Conservation (phyloP, 768 basidiomycete genomes). For the Galerina sulciceps region DNA sequence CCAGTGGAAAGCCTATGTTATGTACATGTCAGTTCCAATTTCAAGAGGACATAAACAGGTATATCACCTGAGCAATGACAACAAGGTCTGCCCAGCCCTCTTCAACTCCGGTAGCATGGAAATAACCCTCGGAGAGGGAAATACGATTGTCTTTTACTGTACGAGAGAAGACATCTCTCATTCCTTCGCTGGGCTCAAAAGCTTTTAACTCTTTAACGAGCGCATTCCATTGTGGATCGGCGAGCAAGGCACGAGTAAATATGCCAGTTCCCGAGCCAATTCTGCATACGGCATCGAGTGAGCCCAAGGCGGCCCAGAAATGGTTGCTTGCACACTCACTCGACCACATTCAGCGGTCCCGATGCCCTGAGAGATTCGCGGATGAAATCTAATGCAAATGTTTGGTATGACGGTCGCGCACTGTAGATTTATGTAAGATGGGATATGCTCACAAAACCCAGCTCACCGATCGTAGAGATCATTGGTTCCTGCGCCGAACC, state of each 20-base stretch:
- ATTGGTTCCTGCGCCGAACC: constrained; percentile 83
- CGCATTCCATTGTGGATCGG: constrained; percentile 57
- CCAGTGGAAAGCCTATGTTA: constrained; percentile 88
- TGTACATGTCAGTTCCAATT: constrained; percentile 6
- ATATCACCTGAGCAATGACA: constrained; percentile 69
- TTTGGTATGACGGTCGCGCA: constrained; percentile 83
- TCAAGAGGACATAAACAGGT: neutral
- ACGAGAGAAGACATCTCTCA: constrained; percentile 74
- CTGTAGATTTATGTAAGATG: constrained; percentile 37
- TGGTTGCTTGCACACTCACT: constrained; percentile 47
- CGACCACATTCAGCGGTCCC: constrained; percentile 63
- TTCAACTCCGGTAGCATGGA: constrained; percentile 62
- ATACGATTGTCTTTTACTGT: constrained; percentile 59
- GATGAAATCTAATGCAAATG: constrained; percentile 63
- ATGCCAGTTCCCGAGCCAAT: constrained; percentile 88
- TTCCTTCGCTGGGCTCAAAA: constrained; percentile 86
- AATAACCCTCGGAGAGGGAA: constrained; percentile 65
- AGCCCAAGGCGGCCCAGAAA: neutral
- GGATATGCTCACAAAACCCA: neutral
- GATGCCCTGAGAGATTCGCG: constrained; percentile 44
- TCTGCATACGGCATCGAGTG: constrained; percentile 38
- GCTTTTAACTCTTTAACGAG: constrained; percentile 62
- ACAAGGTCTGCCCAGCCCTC: constrained; percentile 80
- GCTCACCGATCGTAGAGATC: constrained; percentile 76
- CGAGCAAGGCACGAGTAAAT: constrained; percentile 82